Base-by-base conservation (phyloP, 495 filamentous ascomycete genomes). In the Trichoderma gamsii region DNA sequence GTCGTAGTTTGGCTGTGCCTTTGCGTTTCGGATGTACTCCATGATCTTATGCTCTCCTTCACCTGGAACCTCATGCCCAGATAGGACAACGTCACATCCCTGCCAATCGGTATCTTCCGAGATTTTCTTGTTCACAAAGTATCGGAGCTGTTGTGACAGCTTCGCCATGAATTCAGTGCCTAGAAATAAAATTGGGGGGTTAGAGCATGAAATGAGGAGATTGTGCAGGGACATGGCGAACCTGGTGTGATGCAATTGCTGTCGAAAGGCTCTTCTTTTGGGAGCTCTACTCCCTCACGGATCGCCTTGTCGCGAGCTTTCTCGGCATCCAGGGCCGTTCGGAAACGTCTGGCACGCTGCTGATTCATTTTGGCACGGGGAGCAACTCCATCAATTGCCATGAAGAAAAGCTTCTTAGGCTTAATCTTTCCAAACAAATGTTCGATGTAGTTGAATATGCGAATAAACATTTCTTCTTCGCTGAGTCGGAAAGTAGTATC, bases 31-130 rank as follows among this genome's bases (percentile, higher is more conserved):
- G 76, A 99, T 99, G 76, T 98, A 98, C 77, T 99, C 96, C 96
- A 98, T 99, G 77, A 99, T 97, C 81, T 99, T 99, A 81, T 99
- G 95, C 79, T 99, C 96, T 67, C 96, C 96, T 78, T 99, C 96
- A 67, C 96, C 96, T 0, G 96, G 96, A n/a, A 97, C 93, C 81
- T 99, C 96, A 76, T 98, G 96, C 38, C 96, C 96, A 7, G 96
- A 99, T 56, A 99, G 84, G 27, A 99, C 91, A 72, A 99, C 89
- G 69, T 99, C 93, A 52, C 94, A 91, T 41, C 89, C 90, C 78
- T 99, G 94, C 96, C 96, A 98, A 68, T 99, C 94, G 32, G 86
- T 86, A 78, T 99, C 96, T 72, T 99, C 96, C 0, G 93, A 92
- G 6, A 99, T 88, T 79, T 99, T 99, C 80, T 98, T 99, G 84